Evolutionary conservation across 495 filamentous ascomycete genomes (phyloP).

Genomic region (Trichoderma asperelloides): DNA sequence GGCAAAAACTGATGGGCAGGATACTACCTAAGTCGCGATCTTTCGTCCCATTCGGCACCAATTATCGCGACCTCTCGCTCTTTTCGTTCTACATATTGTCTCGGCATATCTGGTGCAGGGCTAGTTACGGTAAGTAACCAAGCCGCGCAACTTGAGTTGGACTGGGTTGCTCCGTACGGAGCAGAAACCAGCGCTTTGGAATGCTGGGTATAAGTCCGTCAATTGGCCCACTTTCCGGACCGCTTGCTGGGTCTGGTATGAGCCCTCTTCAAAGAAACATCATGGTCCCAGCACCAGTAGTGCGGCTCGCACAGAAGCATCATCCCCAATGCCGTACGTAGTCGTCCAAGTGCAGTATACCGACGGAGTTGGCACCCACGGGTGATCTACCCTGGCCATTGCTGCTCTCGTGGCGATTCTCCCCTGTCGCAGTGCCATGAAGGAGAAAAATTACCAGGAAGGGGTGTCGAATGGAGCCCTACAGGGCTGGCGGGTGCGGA

Average conservation of each 20-base stretch:
- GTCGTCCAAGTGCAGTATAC: too few relatives aligned
- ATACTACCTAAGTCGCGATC: too few relatives aligned
- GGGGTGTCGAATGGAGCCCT: neutral
- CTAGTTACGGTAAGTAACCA: neutral
- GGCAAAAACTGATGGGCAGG: neutral
- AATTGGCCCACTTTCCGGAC: neutral
- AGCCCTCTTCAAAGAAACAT: neutral
- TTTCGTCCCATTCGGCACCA: neutral
- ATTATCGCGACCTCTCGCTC: neutral
- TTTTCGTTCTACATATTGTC: neutral
- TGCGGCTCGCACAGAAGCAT: too few relatives aligned
- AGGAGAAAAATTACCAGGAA: neutral
- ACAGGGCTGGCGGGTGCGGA: constrained; percentile 4
- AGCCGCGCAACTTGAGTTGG: neutral
- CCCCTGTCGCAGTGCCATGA: neutral
- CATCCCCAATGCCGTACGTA: too few relatives aligned
- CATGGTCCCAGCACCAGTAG: neutral
- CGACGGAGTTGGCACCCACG: neutral
- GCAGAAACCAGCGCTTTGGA: constrained; percentile 1
- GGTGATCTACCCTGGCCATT: neutral
- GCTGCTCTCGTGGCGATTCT: too few relatives aligned
- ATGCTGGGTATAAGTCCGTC: neutral
- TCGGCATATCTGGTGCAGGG: constrained; percentile 4
- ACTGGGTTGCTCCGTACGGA: neutral
- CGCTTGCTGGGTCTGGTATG: neutral